Percentiles rank a stretch among this genome's conserved stretches.
These are phyloP conservation scores for Akanthomyces muscarius DNA, from an alignment of 2,329 filamentous ascomycete species.

Conservation along the genomic window DNA sequence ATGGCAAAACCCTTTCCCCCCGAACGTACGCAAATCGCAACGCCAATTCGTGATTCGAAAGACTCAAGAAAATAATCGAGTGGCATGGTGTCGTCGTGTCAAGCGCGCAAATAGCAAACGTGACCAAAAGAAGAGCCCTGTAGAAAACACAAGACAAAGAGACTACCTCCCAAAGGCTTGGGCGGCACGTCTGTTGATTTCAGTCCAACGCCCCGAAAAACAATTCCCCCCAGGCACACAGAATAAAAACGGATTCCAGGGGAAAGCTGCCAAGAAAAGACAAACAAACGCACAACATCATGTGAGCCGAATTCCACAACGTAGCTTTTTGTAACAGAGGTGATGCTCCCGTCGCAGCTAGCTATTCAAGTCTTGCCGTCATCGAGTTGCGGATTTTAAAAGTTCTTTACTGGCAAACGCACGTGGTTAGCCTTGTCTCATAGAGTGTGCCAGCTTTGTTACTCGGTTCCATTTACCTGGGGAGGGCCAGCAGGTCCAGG, in stretches of 20 bases:
- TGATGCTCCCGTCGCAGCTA: background rate
- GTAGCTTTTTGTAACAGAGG: background rate
- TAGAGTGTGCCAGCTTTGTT: slow-evolving; percentile 13
- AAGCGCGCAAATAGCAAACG: slow-evolving; percentile 30
- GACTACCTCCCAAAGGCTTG: slow-evolving; percentile 16
- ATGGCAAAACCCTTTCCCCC: slow-evolving; percentile 8
- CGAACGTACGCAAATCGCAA: slow-evolving; percentile 31
- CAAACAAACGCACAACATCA: slow-evolving; percentile 24
- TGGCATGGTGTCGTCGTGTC: slow-evolving; percentile 28
- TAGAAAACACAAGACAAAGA: slow-evolving; percentile 11
- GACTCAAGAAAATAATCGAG: slow-evolving; percentile 29
- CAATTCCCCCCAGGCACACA: slow-evolving; percentile 22
- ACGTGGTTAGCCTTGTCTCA: slow-evolving; percentile 12
- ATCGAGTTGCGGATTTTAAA: slow-evolving; percentile 14
- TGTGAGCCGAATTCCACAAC: slow-evolving; percentile 15
- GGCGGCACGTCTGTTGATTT: slow-evolving; percentile 21
- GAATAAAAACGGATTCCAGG: slow-evolving; percentile 22
- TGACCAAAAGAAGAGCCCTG: slow-evolving; percentile 12
- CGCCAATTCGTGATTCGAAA: slow-evolving; percentile 37
- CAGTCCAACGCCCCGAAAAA: slow-evolving; percentile 27
- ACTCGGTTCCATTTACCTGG: slow-evolving; percentile 31
- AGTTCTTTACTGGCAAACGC: slow-evolving; percentile 13
- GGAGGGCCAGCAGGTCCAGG: slow-evolving; percentile 36
- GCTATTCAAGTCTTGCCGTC: slow-evolving; percentile 12
- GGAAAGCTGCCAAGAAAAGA: slow-evolving; percentile 21